Evolutionary conservation across 2,329 filamentous ascomycete genomes (phyloP).

Genomic region (Penicillium fuscoglaucum): DNA sequence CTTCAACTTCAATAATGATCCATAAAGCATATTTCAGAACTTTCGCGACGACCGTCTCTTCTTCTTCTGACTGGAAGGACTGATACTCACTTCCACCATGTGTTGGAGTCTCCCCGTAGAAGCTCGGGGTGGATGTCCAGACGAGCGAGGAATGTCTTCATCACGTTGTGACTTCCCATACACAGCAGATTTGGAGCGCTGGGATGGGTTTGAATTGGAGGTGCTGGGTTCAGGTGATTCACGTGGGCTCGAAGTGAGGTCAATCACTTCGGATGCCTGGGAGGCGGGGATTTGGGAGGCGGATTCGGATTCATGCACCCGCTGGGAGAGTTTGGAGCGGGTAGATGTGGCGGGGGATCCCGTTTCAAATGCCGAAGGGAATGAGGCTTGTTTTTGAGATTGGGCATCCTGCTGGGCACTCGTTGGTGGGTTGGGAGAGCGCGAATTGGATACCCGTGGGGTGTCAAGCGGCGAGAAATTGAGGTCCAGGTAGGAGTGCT

Average conservation of each 20-base stretch:
- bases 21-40: conserved; percentile 2
- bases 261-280: conserved; percentile 20
- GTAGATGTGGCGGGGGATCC: conserved; percentile 13
- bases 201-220: not conserved
- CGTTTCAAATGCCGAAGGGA: not conserved
- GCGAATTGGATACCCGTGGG: conserved; percentile 10
- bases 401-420: conserved; percentile 15
- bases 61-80: conserved; percentile 19
- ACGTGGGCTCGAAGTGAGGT: conserved; percentile 17
- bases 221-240: not conserved
- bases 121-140: conserved; percentile 21
- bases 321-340: conserved; percentile 12
- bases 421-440: conserved; percentile 13
- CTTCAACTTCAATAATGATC: not conserved
- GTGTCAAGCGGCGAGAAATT: conserved; percentile 12
- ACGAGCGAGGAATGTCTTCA: conserved; percentile 15
- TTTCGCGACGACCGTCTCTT: conserved; percentile 16
- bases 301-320: not conserved
- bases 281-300: conserved; percentile 13
- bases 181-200: not conserved
- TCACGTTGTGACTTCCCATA: not conserved
- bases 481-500: conserved; percentile 18
- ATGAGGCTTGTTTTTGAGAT: conserved; percentile 5
- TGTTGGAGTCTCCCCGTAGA: conserved; percentile 21
- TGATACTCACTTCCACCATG: conserved; percentile 24